phyloP scores from a whole-genome alignment of 495 filamentous ascomycete species.

The Halenospora varia region DNA sequence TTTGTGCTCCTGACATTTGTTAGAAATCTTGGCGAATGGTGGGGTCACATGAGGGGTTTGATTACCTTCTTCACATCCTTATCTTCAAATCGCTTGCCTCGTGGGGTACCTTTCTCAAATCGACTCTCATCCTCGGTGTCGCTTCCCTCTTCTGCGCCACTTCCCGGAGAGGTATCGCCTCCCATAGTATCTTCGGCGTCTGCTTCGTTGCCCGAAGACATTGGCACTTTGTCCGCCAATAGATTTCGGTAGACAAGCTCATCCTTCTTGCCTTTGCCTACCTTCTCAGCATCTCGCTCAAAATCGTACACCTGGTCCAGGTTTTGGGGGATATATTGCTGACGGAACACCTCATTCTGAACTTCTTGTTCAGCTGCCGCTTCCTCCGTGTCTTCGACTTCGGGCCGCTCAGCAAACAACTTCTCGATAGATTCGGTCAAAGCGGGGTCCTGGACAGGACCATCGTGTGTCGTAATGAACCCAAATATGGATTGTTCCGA shows the following conservation, averaged over 20 bases:
- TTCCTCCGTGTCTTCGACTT: constrained; percentile 47
- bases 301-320: constrained; percentile 94
- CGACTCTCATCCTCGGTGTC: constrained; percentile 45
- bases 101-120: constrained; percentile 64
- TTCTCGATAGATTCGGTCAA: constrained; percentile 40
- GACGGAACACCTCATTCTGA: constrained; percentile 86
- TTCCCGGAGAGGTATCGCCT: constrained; percentile 21
- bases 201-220: constrained; percentile 27
- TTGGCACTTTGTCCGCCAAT: constrained; percentile 62
- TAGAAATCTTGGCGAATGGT: neutral
- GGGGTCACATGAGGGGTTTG: constrained; percentile 2
- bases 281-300: constrained; percentile 78
- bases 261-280: constrained; percentile 64
- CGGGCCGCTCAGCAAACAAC: constrained; percentile 36
- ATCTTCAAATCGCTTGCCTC: constrained; percentile 87
- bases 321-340: constrained; percentile 92
- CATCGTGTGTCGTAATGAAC: constrained; percentile 65
- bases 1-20: constrained; percentile 63
- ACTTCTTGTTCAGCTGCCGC: constrained; percentile 54
- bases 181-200: constrained; percentile 38
- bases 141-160: constrained; percentile 34
- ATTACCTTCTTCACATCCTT: constrained; percentile 77
- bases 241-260: constrained; percentile 78
- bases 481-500: constrained; percentile 70
- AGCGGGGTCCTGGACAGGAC: constrained; percentile 42